phyloP scores from a whole-genome alignment of 2,329 filamentous ascomycete genomes.

The Didymella pinodella region DNA sequence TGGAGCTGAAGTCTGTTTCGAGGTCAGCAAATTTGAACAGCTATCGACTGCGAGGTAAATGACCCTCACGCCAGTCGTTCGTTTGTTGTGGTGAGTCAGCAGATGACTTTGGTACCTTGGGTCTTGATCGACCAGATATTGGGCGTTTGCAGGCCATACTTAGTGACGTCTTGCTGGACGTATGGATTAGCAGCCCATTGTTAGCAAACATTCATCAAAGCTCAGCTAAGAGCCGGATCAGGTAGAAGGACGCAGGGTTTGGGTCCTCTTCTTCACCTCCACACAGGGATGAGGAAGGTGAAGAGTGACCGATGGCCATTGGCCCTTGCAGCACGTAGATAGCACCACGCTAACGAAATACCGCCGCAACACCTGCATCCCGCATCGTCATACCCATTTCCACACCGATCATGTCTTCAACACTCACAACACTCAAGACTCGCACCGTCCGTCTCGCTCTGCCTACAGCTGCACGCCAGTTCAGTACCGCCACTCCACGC shows the following conservation, averaged over 20 bases:
- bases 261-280: slow-evolving; percentile 3
- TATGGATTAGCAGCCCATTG: neutral
- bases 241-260: slow-evolving; percentile 9
- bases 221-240: slow-evolving; percentile 1
- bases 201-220: slow-evolving; percentile 7
- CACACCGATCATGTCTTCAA: slow-evolving; percentile 42
- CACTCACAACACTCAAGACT: slow-evolving; percentile 30
- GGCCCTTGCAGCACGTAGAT: slow-evolving; percentile 10
- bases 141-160: neutral
- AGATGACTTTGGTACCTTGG: neutral
- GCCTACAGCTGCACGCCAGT: slow-evolving; percentile 30
- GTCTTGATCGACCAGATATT: neutral
- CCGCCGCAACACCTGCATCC: slow-evolving; percentile 32
- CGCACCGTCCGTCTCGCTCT: slow-evolving; percentile 22
- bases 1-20: slow-evolving; percentile 10
- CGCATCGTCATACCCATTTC: slow-evolving; percentile 37
- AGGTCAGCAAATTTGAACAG: neutral
- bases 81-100: neutral
- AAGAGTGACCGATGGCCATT: slow-evolving; percentile 3
- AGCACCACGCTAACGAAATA: slow-evolving; percentile 34
- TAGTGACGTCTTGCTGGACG: neutral
- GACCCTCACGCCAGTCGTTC: slow-evolving; percentile 7
- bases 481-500: slow-evolving; percentile 34
- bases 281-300: slow-evolving; percentile 8
- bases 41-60: neutral